Evolutionary conservation across 768 basidiomycete species (phyloP).

Genomic region (Roridomyces roridus): DNA sequence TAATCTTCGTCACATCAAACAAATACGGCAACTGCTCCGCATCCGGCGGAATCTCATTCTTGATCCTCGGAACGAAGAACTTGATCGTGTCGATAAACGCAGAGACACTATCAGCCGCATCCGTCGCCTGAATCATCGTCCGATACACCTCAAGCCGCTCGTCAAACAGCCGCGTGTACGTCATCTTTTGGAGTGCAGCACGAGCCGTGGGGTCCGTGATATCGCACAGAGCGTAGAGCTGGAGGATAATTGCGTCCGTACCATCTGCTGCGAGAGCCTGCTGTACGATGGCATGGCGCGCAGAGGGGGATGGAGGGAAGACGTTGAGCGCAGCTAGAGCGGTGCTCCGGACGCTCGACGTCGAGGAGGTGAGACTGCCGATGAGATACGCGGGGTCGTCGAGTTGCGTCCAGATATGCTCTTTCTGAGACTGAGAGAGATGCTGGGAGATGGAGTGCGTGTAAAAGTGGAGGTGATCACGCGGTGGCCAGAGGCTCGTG

Average conservation of each 20-base stretch:
- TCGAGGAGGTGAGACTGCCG: neutral
- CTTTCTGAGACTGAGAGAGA: slow-evolving; percentile 13
- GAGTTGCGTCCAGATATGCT: slow-evolving; percentile 18
- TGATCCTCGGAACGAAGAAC: slow-evolving; percentile 25
- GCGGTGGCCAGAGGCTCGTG: slow-evolving; percentile 17
- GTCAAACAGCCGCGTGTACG: slow-evolving; percentile 24
- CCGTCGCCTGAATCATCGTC: slow-evolving; percentile 17
- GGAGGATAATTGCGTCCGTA: slow-evolving; percentile 10
- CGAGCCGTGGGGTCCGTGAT: slow-evolving; percentile 21
- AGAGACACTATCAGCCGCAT: slow-evolving; percentile 7
- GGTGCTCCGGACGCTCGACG: neutral
- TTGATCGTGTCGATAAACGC: slow-evolving; percentile 23
- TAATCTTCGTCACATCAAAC: neutral
- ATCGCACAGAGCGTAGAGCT: slow-evolving; percentile 21
- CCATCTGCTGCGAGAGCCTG: slow-evolving; percentile 5
- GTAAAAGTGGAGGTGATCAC: slow-evolving; percentile 17
- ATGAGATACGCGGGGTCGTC: slow-evolving; percentile 18
- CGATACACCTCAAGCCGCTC: slow-evolving; percentile 21
- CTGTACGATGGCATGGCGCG: slow-evolving; percentile 17
- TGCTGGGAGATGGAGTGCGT: neutral
- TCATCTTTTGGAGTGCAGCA: slow-evolving; percentile 17
- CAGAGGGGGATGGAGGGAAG: slow-evolving; percentile 17
- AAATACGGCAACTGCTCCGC: slow-evolving; percentile 11
- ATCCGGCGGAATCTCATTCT: slow-evolving; percentile 26
- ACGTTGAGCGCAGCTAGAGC: slow-evolving; percentile 2